Percentiles rank a stretch among this genome's conserved stretches.
phyloP scores from a whole-genome alignment of 2,329 filamentous ascomycete genomes.

The Neoarthrinium moseri region DNA sequence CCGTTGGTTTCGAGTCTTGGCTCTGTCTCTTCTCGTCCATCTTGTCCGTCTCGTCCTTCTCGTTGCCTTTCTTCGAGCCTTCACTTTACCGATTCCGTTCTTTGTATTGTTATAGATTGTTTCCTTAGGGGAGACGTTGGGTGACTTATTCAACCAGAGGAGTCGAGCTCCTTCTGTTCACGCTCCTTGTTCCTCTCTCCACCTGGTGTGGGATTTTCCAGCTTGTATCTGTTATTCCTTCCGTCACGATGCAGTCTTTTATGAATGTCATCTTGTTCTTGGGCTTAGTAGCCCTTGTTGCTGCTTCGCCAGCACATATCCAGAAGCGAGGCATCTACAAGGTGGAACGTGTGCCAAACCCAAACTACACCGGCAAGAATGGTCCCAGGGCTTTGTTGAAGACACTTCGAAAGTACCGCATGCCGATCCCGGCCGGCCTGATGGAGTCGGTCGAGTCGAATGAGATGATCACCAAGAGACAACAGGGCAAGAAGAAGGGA shows the following conservation, averaged over 20 bases:
- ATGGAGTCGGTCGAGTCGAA: conserved; percentile 17
- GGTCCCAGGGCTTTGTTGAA: conserved; percentile 28
- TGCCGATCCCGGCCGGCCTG: conserved; percentile 26
- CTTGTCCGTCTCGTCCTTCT: conserved; percentile 7
- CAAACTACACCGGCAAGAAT: conserved; percentile 25
- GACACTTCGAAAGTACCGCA: conserved; percentile 29
- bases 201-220: conserved; percentile 9
- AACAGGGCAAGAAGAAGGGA: conserved; percentile 1
- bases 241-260: conserved; percentile 23
- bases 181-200: conserved; percentile 8
- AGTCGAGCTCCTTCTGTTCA: conserved; percentile 1
- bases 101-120: neutral
- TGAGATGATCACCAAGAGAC: conserved; percentile 26
- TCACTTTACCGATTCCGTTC: conserved; percentile 3
- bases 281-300: conserved; percentile 24
- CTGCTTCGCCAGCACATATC: conserved; percentile 23
- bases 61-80: neutral
- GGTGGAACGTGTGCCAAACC: conserved; percentile 28
- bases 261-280: conserved; percentile 23
- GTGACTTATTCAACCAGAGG: conserved; percentile 2
- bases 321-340: conserved; percentile 30
- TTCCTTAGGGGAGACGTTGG: neutral
- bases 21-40: conserved; percentile 1
- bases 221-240: neutral
- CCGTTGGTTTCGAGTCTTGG: conserved; percentile 6